Percentiles rank a stretch among this genome's conserved stretches.
Evolutionary conservation across 2,329 filamentous ascomycete species (phyloP).

Genomic region (Penicillium rolfsii): DNA sequence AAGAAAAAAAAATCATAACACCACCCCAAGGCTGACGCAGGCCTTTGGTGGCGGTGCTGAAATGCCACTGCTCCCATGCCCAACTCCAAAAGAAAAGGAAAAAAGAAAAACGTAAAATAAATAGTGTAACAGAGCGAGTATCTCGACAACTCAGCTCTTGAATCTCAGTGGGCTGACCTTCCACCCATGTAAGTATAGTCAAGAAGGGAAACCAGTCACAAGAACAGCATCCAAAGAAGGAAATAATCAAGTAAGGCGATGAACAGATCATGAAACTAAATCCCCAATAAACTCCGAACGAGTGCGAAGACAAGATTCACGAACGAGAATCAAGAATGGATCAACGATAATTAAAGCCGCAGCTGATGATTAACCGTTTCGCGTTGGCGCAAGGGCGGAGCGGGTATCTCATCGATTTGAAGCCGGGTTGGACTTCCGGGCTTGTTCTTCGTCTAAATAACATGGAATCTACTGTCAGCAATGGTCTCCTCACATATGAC

Average conservation of each 20-base stretch:
- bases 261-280: neutral
- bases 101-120: neutral
- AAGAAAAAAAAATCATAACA: neutral
- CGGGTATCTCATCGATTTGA: conserved; percentile 8
- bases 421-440: conserved; percentile 10
- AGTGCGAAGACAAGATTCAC: neutral
- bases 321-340: conserved; percentile 5
- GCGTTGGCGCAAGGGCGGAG: conserved; percentile 6
- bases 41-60: conserved; percentile 4
- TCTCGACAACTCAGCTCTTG: neutral
- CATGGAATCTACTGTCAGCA: conserved; percentile 11
- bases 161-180: neutral
- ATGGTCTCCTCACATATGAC: conserved; percentile 14
- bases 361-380: neutral
- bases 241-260: neutral
- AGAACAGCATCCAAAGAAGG: neutral
- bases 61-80: conserved; percentile 7
- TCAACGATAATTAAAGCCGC: conserved; percentile 1
- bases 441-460: conserved; percentile 21
- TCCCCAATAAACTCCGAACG: neutral
- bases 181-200: conserved; percentile 10
- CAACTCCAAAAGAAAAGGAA: conserved; percentile 2
- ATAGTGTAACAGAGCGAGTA: neutral
- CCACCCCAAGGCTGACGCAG: neutral
- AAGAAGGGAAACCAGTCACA: conserved; percentile 7